These are phyloP conservation scores for Neurospora sp. DNA, from an alignment of 495 filamentous ascomycete genomes.

Conservation along the genomic window DNA sequence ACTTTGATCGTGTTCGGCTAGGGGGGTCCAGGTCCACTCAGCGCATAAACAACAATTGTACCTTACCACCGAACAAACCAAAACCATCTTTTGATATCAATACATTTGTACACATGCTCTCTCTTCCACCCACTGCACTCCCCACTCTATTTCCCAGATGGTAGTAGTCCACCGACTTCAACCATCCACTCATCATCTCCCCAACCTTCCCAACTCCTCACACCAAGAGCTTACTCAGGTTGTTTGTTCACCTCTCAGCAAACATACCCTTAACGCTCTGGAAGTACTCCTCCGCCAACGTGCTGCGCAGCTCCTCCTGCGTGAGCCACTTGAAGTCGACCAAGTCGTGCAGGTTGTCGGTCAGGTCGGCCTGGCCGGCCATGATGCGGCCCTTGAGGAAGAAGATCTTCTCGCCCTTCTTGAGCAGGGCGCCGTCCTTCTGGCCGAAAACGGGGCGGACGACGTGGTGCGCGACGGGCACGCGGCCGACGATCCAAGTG, in stretches of 20 bases:
- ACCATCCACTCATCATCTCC: not conserved
- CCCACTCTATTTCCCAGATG: not conserved
- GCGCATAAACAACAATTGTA: not conserved
- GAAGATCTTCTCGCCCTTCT: slow-evolving; percentile 70
- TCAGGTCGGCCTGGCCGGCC: slow-evolving; percentile 85
- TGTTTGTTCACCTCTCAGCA: slow-evolving; percentile 35
- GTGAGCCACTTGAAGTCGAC: slow-evolving; percentile 86
- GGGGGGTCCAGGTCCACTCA: not conserved
- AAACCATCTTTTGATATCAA: not conserved
- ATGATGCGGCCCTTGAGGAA: slow-evolving; percentile 94
- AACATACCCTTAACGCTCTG: slow-evolving; percentile 70
- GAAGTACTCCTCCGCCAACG: slow-evolving; percentile 56
- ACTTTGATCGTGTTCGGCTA: not conserved
- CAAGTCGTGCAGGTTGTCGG: slow-evolving; percentile 58
- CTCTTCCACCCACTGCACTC: not conserved
- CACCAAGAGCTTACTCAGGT: not conserved
- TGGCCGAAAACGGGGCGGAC: slow-evolving; percentile 32
- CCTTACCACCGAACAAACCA: not conserved
- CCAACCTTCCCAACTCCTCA: not conserved
- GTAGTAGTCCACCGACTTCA: not conserved
- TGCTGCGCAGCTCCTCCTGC: slow-evolving; percentile 70
- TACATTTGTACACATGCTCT: not conserved
- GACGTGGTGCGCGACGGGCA: slow-evolving; percentile 73
- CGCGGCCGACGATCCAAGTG: slow-evolving; percentile 91
- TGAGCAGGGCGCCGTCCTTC: slow-evolving; percentile 19